A percentile compares a stretch with the other conserved stretches of the same genome.
Conservation (phyloP, 1,284 basidiomycete species). For the Rugosomyces carneus region DNA sequence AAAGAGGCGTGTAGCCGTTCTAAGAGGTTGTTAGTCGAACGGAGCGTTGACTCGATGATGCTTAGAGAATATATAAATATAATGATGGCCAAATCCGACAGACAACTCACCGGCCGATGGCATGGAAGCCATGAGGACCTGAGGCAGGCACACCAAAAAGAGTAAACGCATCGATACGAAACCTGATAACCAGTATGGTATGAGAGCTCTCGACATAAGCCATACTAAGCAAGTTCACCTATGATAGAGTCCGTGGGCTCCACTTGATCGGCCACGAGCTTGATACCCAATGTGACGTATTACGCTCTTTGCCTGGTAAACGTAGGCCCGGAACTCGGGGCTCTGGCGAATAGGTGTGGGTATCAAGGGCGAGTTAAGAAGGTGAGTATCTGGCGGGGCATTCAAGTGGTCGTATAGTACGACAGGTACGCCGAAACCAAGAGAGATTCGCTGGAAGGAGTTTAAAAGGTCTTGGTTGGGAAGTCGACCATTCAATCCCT, state of each 20-base stretch:
- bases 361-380: constrained; percentile 37
- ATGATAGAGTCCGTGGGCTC: constrained; percentile 75
- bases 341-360: constrained; percentile 39
- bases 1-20: constrained; percentile 94
- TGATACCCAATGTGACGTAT: constrained; percentile 63
- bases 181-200: constrained; percentile 40
- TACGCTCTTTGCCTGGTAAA: constrained; percentile 57
- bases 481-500: constrained; percentile 91
- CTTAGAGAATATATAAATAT: constrained; percentile 32
- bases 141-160: constrained; percentile 82
- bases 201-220: constrained; percentile 1
- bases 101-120: constrained; percentile 69
- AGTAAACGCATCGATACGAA: constrained; percentile 92
- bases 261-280: constrained; percentile 64
- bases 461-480: constrained; percentile 96
- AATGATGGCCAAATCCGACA: not conserved
- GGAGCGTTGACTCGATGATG: constrained; percentile 77
- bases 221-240: constrained; percentile 50
- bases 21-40: constrained; percentile 88
- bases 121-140: constrained; percentile 94
- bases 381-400: constrained; percentile 33
- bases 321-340: constrained; percentile 43
- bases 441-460: constrained; percentile 70
- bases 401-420: constrained; percentile 74
- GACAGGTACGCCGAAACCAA: constrained; percentile 67